Base-by-base conservation (phyloP, 805 yeast genomes). In the Kodamaea restingae region DNA sequence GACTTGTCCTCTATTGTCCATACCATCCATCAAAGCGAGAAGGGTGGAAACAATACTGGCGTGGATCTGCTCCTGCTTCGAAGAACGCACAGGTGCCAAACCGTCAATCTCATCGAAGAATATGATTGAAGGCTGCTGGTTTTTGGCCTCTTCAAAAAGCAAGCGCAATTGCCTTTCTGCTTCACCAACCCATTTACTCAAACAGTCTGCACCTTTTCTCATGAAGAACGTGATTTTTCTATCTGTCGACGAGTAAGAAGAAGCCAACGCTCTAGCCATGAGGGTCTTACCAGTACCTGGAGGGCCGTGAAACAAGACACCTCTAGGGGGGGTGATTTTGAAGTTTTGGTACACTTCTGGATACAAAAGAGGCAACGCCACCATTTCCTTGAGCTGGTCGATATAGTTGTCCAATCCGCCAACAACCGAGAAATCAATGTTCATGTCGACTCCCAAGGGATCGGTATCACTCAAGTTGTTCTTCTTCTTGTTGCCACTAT, bases 221-320 rank as follows among this genome's bases (percentile, higher is more conserved):
- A 93, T 93, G 63, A 88, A 93, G 55, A 93, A 93, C 0, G 98
- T 88, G 42, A 93, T 88, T 49, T 93, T 91, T 44, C 83, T 71
- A 10, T 81, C 81, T 12, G 85, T 81, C 0, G 95, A 78, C 0
- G 96, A 85, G 51, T 96, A 88, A 48, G 95, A 85, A 0, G 98
- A 93, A 1, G 98, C 98, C 37, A 93, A 67, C 0, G 98, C 98
- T 43, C 98, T 69, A 0, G 98, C 98, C 96, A 93, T 88, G 38
- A 93, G 73, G 0, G 98, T 93, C 58, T 93, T 93, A 73, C 98
- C 98, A 0, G 98, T 93, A 47, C 98, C 98, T 2, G 98, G 98
- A 4, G 98, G 98, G 34, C 98, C 98, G 61, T 93, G 98, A 64
- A 93, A 93, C 40, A 93, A 63, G 1, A 93, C 98, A 45, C 98